These are phyloP conservation scores for Aquilaria malaccensis DNA, from an alignment of 345 rosid species.

Conservation along the genomic window DNA sequence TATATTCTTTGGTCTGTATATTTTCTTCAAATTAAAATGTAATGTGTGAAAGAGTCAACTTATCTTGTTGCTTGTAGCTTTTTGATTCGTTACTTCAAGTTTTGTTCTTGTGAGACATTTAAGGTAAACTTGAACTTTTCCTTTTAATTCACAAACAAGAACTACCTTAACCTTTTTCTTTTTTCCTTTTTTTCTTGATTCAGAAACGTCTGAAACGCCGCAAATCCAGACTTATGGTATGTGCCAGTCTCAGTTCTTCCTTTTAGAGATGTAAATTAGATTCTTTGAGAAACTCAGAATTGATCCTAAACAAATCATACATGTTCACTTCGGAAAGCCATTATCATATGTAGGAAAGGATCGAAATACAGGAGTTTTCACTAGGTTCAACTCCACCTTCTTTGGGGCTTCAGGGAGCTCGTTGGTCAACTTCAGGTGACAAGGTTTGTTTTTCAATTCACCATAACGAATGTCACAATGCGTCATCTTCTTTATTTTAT, in stretches of 20 bases:
- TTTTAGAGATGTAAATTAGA: background rate
- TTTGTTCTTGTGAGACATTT: too few species aligned
- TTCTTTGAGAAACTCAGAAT: background rate
- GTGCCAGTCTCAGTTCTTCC: slow-evolving; percentile 13
- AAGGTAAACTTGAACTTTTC: background rate
- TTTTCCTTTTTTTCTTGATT: slow-evolving; percentile 2
- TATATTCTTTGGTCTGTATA: too few species aligned
- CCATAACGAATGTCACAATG: background rate
- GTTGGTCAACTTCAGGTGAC: slow-evolving; percentile 67
- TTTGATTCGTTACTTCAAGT: too few species aligned
- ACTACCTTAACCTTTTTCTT: background rate
- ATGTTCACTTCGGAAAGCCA: slow-evolving; percentile 7
- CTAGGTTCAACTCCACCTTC: slow-evolving; percentile 67
- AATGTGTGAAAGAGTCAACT: too few species aligned
- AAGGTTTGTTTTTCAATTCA: slow-evolving; percentile 43
- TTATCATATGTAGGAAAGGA: slow-evolving; percentile 42
- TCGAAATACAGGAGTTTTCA: slow-evolving; percentile 70
- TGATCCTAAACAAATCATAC: slow-evolving; percentile 10
- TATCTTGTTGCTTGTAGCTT: too few species aligned
- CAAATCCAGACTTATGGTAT: slow-evolving; percentile 65
- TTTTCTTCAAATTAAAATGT: too few species aligned
- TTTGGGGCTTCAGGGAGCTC: slow-evolving; percentile 64
- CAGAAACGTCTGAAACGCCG: slow-evolving; percentile 76
- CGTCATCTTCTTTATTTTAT: too few species aligned
- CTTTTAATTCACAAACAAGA: too few species aligned